Percentiles rank a stretch among this genome's conserved stretches.
These are phyloP conservation scores for Aspergillus carbonarius DNA, from an alignment of 2,329 filamentous ascomycete species.

Conservation along the genomic window DNA sequence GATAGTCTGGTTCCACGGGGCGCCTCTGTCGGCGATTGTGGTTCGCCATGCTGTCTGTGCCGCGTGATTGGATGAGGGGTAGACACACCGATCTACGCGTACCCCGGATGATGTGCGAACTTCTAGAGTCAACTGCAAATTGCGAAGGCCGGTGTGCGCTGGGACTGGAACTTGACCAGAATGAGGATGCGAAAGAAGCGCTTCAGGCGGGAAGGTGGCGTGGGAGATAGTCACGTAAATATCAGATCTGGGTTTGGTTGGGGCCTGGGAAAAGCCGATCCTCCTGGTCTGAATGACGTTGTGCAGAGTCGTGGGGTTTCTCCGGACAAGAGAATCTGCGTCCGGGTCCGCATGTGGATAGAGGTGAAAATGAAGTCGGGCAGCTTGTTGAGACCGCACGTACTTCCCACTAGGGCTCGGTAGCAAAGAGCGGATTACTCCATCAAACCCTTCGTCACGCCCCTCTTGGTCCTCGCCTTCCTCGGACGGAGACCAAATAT, in stretches of 20 bases:
- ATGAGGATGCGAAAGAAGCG: constrained; percentile 66
- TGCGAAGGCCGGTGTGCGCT: constrained; percentile 63
- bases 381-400: constrained; percentile 69
- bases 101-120: constrained; percentile 77
- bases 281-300: constrained; percentile 78
- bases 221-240: constrained; percentile 88
- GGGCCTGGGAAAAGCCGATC: constrained; percentile 91
- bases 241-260: constrained; percentile 83
- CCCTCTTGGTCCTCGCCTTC: constrained; percentile 58
- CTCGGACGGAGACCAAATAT: constrained; percentile 69
- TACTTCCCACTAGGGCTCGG: constrained; percentile 72
- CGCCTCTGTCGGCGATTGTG: constrained; percentile 72
- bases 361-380: constrained; percentile 75
- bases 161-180: constrained; percentile 76
- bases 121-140: constrained; percentile 85
- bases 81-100: constrained; percentile 84
- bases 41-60: constrained; percentile 86
- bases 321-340: constrained; percentile 75
- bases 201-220: constrained; percentile 70
- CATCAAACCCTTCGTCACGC: constrained; percentile 67
- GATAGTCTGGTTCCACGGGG: constrained; percentile 85
- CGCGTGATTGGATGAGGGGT: constrained; percentile 75
- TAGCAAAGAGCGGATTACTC: constrained; percentile 70
- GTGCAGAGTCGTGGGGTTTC: constrained; percentile 83
- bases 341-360: constrained; percentile 76